phyloP scores from a whole-genome alignment of 345 rosid species.

The Pugionium dolabratum region DNA sequence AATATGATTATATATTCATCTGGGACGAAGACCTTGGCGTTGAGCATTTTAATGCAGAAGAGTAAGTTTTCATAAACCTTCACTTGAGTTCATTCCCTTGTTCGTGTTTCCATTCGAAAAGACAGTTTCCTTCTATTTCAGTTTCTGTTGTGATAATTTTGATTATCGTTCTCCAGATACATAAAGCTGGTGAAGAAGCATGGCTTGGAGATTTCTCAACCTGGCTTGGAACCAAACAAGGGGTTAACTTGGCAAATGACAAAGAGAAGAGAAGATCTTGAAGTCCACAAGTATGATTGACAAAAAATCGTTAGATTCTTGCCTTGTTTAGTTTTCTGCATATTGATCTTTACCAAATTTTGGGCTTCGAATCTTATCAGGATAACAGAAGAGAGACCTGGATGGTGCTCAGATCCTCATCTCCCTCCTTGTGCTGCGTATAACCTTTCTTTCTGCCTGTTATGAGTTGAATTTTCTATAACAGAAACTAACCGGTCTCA shows the following conservation, averaged over 20 bases:
- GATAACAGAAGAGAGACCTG: conserved; percentile 79
- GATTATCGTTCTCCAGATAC: conserved; percentile 53
- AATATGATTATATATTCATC: conserved; percentile 90
- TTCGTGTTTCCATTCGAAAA: conserved; percentile 16
- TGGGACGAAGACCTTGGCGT: conserved; percentile 99
- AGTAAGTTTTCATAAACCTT: conserved; percentile 52
- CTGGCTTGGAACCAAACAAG: conserved; percentile 87
- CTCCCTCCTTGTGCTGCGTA: conserved; percentile 99
- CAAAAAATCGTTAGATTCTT: background rate
- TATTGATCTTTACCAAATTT: conserved; percentile 21
- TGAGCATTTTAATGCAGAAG: conserved; percentile 85
- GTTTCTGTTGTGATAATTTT: conserved; percentile 11
- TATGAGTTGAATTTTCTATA: background rate
- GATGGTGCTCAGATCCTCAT: conserved; percentile 83
- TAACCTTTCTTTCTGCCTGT: conserved; percentile 14
- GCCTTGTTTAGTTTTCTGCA: background rate
- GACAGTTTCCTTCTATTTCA: background rate
- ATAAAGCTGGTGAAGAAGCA: conserved; percentile 80
- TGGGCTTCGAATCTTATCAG: conserved; percentile 43
- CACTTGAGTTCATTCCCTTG: background rate
- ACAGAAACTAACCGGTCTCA: background rate
- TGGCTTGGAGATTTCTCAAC: conserved; percentile 95
- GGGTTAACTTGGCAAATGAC: conserved; percentile 98
- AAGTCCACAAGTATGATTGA: conserved; percentile 87
- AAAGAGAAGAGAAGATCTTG: conserved; percentile 72